These are phyloP conservation scores for Solanum hybrid DNA, from an alignment of 305 asterid genomes.

Conservation along the genomic window DNA sequence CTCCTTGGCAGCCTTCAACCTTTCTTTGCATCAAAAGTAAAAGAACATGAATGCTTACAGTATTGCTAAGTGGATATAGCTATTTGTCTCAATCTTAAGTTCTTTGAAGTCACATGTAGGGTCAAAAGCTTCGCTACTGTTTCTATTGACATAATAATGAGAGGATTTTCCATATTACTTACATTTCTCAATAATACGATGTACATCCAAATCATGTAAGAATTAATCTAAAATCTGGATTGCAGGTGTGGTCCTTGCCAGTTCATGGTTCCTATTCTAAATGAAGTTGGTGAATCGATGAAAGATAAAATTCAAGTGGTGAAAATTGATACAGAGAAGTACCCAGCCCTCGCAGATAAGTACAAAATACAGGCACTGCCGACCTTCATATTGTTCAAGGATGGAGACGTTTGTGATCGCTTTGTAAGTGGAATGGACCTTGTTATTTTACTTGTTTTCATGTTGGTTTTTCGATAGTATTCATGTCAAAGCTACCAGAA, in stretches of 20 bases:
- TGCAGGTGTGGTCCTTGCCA: conserved; percentile 99
- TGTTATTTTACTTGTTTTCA: conserved; percentile 6
- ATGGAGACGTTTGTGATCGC: conserved; percentile 77
- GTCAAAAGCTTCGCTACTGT: not conserved
- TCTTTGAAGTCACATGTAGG: not conserved
- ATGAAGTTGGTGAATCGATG: conserved; percentile 55
- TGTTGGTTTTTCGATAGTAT: not conserved
- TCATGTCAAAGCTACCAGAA: not conserved
- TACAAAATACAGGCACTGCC: conserved; percentile 84
- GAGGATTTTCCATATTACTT: not conserved
- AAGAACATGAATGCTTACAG: not conserved
- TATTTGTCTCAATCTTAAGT: not conserved
- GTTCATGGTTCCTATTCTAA: conserved; percentile 83
- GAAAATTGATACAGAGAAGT: conserved; percentile 90
- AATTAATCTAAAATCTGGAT: conserved; percentile 5
- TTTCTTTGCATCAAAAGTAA: not conserved
- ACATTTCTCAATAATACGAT: conserved; percentile 5
- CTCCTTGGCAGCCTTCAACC: not conserved
- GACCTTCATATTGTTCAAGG: conserved; percentile 77
- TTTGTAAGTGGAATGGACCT: conserved; percentile 52
- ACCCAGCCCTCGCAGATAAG: conserved; percentile 64
- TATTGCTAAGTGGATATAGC: not conserved
- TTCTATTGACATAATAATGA: not conserved
- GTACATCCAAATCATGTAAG: conserved; percentile 14
- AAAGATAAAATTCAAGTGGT: conserved; percentile 71